Evolutionary conservation across 2,329 filamentous ascomycete genomes (phyloP), one percentile per base, ranked within the genome.

Genomic region (Beauveria sp.): DNA sequence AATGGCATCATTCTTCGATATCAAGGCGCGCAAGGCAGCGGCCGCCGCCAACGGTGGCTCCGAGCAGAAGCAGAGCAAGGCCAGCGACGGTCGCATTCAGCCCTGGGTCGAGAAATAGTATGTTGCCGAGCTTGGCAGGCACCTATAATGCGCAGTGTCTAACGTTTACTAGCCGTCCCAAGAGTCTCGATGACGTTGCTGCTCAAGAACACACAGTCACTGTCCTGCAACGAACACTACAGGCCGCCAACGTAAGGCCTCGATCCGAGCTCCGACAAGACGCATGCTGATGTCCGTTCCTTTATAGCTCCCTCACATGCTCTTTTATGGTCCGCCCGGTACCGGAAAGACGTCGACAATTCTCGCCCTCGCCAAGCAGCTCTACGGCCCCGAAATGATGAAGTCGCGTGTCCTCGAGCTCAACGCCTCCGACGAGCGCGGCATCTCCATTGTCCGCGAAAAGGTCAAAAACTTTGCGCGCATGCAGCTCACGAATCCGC

Each of bases 51-150:
- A 85, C 73, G 82, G 81, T 55, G 72, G 77, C 62, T 75, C 82
- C 22, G 85, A 88, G 50, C 82, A 82, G 58, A 96, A 93, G 75
- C 75, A 80, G 60, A 82, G 86, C 64, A 82, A 81, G 66, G 67
- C 82, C 78, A 62, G 81, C 80, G 70, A 88, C 81, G 67, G 83
- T 84, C 70, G 80, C 87, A 67, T 69, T 9, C 93, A 97, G 71
- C 95, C 95, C 69, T 99, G 95, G 95, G 93, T 98, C 58, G 95
- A 98, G 79, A 98, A 98, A 90, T 98, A 97, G 93, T 96, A 80
- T 65, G 82, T 64, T 43, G 20, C 34, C 61, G 72, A 46, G 6
- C 14, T 43, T 46, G 1, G 14, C 22, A 5, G n/a, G 16, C 20
- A 6, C n/a, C 43, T 26, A 18, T 24, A 12, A 7, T 7, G 14